Base-by-base conservation (phyloP, 176 grass and related monocot species). In the Juncus inflexus region DNA sequence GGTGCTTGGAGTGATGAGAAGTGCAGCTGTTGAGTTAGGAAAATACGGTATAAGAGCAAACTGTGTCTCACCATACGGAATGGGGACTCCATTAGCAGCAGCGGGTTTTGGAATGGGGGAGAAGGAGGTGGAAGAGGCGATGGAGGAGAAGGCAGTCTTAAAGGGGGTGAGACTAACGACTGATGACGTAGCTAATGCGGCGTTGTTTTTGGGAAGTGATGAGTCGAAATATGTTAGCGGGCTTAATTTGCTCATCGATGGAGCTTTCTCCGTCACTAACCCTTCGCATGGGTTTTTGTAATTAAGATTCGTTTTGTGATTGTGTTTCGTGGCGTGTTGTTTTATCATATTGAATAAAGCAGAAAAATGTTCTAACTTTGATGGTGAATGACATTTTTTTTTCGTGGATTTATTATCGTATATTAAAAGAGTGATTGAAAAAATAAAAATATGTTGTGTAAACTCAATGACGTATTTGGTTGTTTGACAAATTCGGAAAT, bases 171-270 rank as follows among this genome's bases (percentile, higher is more conserved):
- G 3, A 28, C 52, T 80, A 5, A 74, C 36, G 52, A 37, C 57
- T 16, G 15, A 73, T 11, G 69, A 73, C 52, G n/a, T 73, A 0
- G 69, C 69, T 13, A 37, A 73, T 39, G 69, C 69, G 3, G 69
- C 42, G 36, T 42, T 73, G 69, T 73, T 55, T 37, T 55, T 73
- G 3, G 53, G 8, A 8, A 73, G 69, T 6, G 69, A 73, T 2
- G 69, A 73, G 55, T 58, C 55, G 11, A 73, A 53, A 47, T 73
- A 59, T 60, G 55, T 73, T n/a, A 73, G 52, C 12, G 69, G 69
- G 12, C 78, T 67, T 40, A 74, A 80, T 52, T 14, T 80, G n/a
- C 9, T 80, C 14, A 5, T 80, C 7, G 78, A 80, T 57, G 78
- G 78, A 1, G 78, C 10, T 4, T 52, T 62, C 16, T 55, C 36